phyloP scores from a whole-genome alignment of 2,329 filamentous ascomycete genomes.

The Byssothecium circinans region DNA sequence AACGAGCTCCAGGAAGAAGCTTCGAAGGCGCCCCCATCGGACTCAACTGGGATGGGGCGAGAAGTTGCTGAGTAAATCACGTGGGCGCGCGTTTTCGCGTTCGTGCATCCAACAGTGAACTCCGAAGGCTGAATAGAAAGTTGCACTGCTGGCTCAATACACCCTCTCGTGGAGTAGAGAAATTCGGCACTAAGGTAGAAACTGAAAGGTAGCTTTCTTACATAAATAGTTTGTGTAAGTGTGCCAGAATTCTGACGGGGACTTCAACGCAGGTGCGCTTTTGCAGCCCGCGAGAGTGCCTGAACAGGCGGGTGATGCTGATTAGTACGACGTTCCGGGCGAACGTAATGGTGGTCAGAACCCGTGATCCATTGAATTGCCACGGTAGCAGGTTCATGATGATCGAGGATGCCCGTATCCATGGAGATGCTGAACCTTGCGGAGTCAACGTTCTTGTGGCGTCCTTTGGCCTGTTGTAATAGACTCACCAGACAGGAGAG shows the following conservation, averaged over 20 bases:
- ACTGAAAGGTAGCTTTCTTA: no score
- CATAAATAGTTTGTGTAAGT: conserved; percentile 20
- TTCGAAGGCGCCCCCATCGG: no score
- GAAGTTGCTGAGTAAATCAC: no score
- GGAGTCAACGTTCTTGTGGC: background rate
- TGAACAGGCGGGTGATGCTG: conserved; percentile 10
- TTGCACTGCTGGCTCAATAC: no score
- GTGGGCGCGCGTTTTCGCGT: no score
- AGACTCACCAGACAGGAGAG: conserved; percentile 16
- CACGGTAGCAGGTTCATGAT: conserved; percentile 59
- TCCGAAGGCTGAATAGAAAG: no score
- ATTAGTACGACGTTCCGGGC: conserved; percentile 20
- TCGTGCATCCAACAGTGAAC: no score
- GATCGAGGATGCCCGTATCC: conserved; percentile 63
- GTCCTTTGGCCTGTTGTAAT: background rate
- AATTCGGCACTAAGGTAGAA: no score
- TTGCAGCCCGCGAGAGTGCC: conserved; percentile 7
- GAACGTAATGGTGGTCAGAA: conserved; percentile 19
- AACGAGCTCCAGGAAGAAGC: no score
- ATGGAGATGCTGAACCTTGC: conserved; percentile 47
- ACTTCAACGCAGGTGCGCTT: conserved; percentile 13
- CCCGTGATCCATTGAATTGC: conserved; percentile 55
- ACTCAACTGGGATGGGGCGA: no score
- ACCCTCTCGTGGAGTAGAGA: no score
- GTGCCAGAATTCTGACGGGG: no score